Percentiles rank a stretch among this genome's conserved stretches.
Conservation (phyloP, 495 filamentous ascomycete species). For the Trichoderma virens region DNA sequence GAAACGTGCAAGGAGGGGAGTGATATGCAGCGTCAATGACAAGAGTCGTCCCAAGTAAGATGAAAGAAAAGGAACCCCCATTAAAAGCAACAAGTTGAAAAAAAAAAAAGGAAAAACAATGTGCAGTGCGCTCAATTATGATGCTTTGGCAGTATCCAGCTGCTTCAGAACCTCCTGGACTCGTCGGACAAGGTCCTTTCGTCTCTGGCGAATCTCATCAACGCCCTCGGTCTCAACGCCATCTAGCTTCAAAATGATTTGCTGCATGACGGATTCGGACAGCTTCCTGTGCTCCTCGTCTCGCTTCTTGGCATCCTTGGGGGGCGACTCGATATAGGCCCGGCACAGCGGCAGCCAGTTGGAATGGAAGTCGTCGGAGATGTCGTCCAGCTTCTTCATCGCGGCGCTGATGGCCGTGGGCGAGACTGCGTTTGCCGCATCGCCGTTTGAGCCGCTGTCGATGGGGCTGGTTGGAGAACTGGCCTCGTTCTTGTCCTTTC, state of each 20-base stretch:
- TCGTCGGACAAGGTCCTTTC: constrained; percentile 70
- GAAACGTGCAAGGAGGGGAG: neutral
- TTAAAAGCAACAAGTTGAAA: neutral
- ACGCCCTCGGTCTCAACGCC: constrained; percentile 68
- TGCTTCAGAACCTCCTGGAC: constrained; percentile 57
- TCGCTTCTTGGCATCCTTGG: constrained; percentile 60
- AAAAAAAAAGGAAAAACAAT: neutral
- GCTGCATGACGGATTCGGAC: constrained; percentile 73
- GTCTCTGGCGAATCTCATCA: constrained; percentile 50
- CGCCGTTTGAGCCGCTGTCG: constrained; percentile 29
- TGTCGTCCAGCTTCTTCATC: constrained; percentile 62
- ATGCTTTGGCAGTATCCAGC: constrained; percentile 42
- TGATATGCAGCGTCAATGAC: neutral
- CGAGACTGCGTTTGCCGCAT: constrained; percentile 18
- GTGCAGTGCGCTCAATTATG: neutral
- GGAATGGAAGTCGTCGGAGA: constrained; percentile 58
- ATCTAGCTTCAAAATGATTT: constrained; percentile 80
- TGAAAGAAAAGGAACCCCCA: neutral
- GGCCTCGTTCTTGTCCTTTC: constrained; percentile 25
- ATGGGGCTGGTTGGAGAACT: constrained; percentile 25
- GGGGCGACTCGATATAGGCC: constrained; percentile 56
- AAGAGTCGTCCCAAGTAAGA: neutral
- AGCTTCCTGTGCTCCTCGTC: constrained; percentile 73
- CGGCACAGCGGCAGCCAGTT: constrained; percentile 59
- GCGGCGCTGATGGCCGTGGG: constrained; percentile 19